These are phyloP conservation scores for Mucuna pruriens DNA, from an alignment of 306 rosid species.

Conservation along the genomic window DNA sequence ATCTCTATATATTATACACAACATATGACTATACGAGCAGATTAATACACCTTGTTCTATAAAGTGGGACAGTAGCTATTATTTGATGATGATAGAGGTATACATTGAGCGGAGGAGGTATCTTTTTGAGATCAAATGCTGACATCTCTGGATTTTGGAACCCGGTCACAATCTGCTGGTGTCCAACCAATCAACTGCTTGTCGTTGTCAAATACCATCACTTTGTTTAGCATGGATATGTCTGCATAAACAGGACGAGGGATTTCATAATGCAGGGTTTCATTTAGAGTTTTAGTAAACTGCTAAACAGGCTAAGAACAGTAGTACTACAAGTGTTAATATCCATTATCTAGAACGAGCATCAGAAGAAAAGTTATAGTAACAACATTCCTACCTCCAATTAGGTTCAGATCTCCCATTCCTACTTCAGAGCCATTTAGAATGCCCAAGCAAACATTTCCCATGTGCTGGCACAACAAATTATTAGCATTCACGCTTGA, in stretches of 20 bases:
- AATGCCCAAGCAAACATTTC: conserved; percentile 95
- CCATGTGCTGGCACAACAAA: conserved; percentile 55
- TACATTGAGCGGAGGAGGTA: background rate
- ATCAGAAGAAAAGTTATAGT: conserved; percentile 19
- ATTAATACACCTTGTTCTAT: conserved; percentile 9
- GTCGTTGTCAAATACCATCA: conserved; percentile 82
- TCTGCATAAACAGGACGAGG: conserved; percentile 42
- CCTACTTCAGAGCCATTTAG: conserved; percentile 80
- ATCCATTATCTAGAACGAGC: background rate
- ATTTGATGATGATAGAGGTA: background rate
- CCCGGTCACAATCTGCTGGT: conserved; percentile 60
- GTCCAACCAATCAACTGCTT: conserved; percentile 84
- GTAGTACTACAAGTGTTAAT: background rate
- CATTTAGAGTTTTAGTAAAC: conserved; percentile 4
- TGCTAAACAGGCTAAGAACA: background rate
- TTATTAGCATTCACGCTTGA: conserved; percentile 15
- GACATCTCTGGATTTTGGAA: conserved; percentile 58
- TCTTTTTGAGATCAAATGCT: conserved; percentile 49
- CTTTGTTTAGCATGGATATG: conserved; percentile 85
- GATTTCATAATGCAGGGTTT: conserved; percentile 7
- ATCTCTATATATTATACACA: conserved; percentile 27
- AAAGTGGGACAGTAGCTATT: conserved; percentile 1
- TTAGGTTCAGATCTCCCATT: conserved; percentile 63
- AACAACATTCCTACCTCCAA: conserved; percentile 69
- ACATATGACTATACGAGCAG: background rate